Percentiles rank a stretch among this genome's conserved stretches.
Conservation (phyloP, 345 rosid species). For the Eucalyptus erythrocorys region DNA sequence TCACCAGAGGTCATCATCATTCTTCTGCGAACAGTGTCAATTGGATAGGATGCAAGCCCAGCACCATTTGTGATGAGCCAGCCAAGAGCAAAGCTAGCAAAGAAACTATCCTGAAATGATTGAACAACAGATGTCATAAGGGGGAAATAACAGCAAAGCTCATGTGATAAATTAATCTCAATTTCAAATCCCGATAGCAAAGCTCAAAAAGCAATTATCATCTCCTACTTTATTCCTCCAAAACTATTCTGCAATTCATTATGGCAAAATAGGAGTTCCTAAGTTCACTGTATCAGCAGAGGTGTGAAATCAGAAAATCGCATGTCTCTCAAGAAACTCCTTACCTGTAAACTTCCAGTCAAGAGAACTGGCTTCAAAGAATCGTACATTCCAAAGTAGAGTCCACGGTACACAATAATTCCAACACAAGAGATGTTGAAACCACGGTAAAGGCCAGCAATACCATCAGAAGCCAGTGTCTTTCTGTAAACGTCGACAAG, state of each 20-base stretch:
- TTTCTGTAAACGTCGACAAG: slow-evolving; percentile 71
- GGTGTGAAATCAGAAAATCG: neutral
- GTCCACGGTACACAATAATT: slow-evolving; percentile 74
- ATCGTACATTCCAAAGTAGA: slow-evolving; percentile 85
- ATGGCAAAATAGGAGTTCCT: neutral
- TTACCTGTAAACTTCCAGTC: slow-evolving; percentile 46
- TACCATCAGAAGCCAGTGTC: slow-evolving; percentile 59
- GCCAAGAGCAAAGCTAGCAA: slow-evolving; percentile 81
- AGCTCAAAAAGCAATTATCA: neutral
- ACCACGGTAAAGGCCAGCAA: slow-evolving; percentile 88
- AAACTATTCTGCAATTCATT: neutral
- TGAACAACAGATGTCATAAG: neutral
- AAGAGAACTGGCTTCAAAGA: slow-evolving; percentile 77
- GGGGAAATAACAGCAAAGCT: neutral
- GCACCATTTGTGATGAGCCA: slow-evolving; percentile 92
- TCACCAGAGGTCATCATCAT: slow-evolving; percentile 99
- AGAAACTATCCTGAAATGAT: slow-evolving; percentile 64
- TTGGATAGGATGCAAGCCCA: slow-evolving; percentile 81
- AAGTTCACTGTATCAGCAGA: neutral
- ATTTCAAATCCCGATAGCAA: neutral
- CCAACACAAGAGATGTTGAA: slow-evolving; percentile 83
- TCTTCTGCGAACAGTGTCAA: slow-evolving; percentile 90
- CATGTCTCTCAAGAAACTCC: neutral
- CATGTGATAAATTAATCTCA: neutral
- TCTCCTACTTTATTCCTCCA: neutral